Conservation (phyloP, 1,139 yeast genomes). For the Scheffersomyces insectosa region DNA sequence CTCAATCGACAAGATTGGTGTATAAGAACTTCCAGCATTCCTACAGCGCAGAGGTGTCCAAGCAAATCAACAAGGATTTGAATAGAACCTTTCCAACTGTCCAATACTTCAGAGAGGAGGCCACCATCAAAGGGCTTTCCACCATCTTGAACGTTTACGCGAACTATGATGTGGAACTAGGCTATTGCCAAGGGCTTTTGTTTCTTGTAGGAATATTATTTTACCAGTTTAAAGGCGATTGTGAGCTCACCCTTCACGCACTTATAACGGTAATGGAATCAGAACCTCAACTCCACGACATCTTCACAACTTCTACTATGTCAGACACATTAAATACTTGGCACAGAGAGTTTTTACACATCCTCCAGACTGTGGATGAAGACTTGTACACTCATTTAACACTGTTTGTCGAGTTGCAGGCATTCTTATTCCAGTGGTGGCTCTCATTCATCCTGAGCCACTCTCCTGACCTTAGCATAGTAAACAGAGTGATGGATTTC, state of each 20-base stretch:
- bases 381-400: conserved; percentile 48
- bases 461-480: conserved; percentile 53
- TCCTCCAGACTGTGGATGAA: conserved; percentile 42
- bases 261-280: conserved; percentile 64
- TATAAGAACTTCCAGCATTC: conserved; percentile 48
- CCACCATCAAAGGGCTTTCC: conserved; percentile 50
- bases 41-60: conserved; percentile 40
- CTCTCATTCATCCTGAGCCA: conserved; percentile 64
- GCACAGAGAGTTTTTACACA: conserved; percentile 51
- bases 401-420: conserved; percentile 41
- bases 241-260: conserved; percentile 52
- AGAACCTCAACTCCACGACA: conserved; percentile 56
- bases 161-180: conserved; percentile 67
- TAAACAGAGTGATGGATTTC: conserved; percentile 55
- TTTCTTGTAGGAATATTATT: conserved; percentile 66
- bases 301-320: conserved; percentile 56
- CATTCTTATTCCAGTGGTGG: conserved; percentile 67
- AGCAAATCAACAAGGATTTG: conserved; percentile 63
- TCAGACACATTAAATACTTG: conserved; percentile 57
- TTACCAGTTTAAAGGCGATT: conserved; percentile 49
- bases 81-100: conserved; percentile 64
- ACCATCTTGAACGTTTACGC: conserved; percentile 66
- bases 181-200: conserved; percentile 71
- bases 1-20: conserved; percentile 36
- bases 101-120: conserved; percentile 47